Evolutionary conservation across 1,284 basidiomycete genomes (phyloP).

Genomic region (Austroboletus olivaceoglutinosus): DNA sequence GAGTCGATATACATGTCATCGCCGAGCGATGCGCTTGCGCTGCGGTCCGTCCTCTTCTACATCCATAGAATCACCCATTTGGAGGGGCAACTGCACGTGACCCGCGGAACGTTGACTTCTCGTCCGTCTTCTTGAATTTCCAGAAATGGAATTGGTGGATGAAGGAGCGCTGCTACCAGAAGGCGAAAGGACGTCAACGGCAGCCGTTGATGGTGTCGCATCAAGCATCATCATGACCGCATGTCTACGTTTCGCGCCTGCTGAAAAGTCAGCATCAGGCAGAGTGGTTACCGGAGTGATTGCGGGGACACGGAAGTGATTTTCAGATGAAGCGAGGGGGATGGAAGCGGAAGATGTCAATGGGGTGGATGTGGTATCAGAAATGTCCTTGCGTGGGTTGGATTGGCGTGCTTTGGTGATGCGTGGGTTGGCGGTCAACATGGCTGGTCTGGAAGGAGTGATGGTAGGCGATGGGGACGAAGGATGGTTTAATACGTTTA

Average conservation of each 20-base stretch:
- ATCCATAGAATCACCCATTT: slow-evolving; percentile 52
- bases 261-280: slow-evolving; percentile 35
- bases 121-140: slow-evolving; percentile 41
- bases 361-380: slow-evolving; percentile 16
- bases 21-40: slow-evolving; percentile 53
- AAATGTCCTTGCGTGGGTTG: slow-evolving; percentile 27
- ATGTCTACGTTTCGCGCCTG: slow-evolving; percentile 50
- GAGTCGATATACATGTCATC: slow-evolving; percentile 27
- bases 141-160: slow-evolving; percentile 17
- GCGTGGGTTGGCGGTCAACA: slow-evolving; percentile 18
- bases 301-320: slow-evolving; percentile 22
- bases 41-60: slow-evolving; percentile 59
- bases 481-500: slow-evolving; percentile 22
- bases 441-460: slow-evolving; percentile 27
- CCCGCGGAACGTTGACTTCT: slow-evolving; percentile 40
- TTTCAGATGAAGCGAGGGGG: slow-evolving; percentile 29
- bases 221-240: slow-evolving; percentile 65
- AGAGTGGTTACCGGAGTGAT: slow-evolving; percentile 16
- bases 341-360: slow-evolving; percentile 13
- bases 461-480: slow-evolving; percentile 37
- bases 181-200: slow-evolving; percentile 24
- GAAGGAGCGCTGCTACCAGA: slow-evolving; percentile 17
- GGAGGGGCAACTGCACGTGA: slow-evolving; percentile 37
- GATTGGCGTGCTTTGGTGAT: slow-evolving; percentile 27
- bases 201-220: slow-evolving; percentile 34